Conservation (phyloP, 345 rosid genomes). For the Populus davidiana region DNA sequence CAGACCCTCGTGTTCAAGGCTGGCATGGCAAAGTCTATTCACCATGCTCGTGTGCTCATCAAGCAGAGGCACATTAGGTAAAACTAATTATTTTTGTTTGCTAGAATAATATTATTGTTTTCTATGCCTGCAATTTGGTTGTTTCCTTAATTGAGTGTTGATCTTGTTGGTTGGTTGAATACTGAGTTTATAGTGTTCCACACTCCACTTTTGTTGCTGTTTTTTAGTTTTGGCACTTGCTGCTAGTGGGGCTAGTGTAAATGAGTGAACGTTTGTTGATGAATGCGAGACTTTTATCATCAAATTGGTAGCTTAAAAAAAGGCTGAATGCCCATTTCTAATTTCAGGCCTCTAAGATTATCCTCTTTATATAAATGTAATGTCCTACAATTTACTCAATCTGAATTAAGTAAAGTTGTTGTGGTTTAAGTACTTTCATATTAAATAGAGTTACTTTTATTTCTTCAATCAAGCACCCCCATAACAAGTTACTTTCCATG, state of each 20-base stretch:
- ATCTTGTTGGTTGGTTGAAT: not conserved
- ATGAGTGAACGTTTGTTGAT: not conserved
- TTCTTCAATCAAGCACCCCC: not conserved
- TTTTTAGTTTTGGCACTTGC: too few relatives aligned
- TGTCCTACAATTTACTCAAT: too few relatives aligned
- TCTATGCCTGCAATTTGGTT: not conserved
- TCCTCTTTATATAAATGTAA: too few relatives aligned
- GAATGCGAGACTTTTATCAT: not conserved
- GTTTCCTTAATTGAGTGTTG: not conserved
- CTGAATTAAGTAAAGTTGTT: not conserved
- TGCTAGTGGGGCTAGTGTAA: not conserved
- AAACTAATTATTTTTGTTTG: not conserved
- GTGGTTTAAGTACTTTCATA: too few relatives aligned
- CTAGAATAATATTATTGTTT: not conserved
- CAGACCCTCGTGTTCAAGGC: too few relatives aligned
- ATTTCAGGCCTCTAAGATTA: not conserved
- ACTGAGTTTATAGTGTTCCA: not conserved
- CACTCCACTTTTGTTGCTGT: not conserved
- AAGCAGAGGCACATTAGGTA: constrained; percentile 24
- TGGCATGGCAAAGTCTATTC: too few relatives aligned
- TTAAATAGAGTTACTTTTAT: not conserved
- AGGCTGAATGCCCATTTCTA: too few relatives aligned
- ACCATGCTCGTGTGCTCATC: too few relatives aligned
- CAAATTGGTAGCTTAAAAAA: too few relatives aligned
- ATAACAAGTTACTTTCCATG: not conserved